Evolutionary conservation across 2,329 filamentous ascomycete genomes (phyloP).

Genomic region (Trichoderma gracile): DNA sequence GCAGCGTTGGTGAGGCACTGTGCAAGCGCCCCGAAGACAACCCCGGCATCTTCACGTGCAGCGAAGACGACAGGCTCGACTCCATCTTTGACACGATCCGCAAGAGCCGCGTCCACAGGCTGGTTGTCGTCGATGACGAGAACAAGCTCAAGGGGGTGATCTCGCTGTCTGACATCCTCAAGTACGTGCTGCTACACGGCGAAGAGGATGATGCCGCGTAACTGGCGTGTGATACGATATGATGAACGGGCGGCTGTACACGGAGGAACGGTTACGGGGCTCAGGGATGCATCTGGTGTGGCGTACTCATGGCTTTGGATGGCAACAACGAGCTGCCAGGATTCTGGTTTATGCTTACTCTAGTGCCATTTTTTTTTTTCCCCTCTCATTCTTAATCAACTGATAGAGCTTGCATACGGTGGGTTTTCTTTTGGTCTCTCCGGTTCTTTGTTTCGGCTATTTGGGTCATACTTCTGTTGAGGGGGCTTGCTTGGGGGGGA

Average conservation of each 20-base stretch:
- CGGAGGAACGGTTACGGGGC: not conserved
- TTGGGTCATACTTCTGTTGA: not conserved
- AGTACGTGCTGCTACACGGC: conserved; percentile 85
- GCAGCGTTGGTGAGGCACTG: conserved; percentile 84
- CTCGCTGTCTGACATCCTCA: conserved; percentile 92
- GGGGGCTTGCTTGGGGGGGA: not conserved
- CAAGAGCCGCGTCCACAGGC: conserved; percentile 87
- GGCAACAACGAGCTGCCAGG: conserved; percentile 8
- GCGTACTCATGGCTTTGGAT: conserved; percentile 25
- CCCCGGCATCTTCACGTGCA: conserved; percentile 95
- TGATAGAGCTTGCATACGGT: conserved; percentile 15
- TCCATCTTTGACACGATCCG: conserved; percentile 97
- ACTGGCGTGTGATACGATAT: conserved; percentile 1
- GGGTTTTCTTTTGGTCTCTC: conserved; percentile 2
- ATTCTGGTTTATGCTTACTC: conserved; percentile 21
- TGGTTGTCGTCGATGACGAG: conserved; percentile 90
- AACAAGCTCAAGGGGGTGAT: conserved; percentile 84
- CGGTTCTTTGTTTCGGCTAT: not conserved
- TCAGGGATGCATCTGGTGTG: conserved; percentile 19
- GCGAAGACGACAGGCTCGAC: conserved; percentile 84
- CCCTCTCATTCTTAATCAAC: not conserved
- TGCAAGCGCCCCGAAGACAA: conserved; percentile 88
- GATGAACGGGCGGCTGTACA: not conserved
- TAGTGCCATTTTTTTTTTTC: conserved; percentile 6
- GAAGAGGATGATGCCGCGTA: conserved; percentile 53